A percentile compares a stretch with the other conserved stretches of the same genome.
phyloP scores from a whole-genome alignment of 441 rosid genomes.

The Pelargonium myrrhifolium region DNA sequence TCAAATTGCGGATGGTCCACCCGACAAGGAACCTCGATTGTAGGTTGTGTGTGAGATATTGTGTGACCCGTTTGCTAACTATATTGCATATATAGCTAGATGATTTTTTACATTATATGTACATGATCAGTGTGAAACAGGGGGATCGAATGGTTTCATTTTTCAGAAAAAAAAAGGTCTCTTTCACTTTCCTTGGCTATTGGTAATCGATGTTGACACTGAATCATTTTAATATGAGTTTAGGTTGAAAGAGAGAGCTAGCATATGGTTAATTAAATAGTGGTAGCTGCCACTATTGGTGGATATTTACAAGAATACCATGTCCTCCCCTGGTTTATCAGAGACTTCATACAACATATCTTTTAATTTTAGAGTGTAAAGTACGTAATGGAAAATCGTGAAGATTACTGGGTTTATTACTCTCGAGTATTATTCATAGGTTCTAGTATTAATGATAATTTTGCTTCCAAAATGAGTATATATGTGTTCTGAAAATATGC shows the following conservation, averaged over 20 bases:
- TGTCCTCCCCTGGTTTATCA: background rate
- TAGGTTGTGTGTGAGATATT: constrained; percentile 17
- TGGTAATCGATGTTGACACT: constrained; percentile 37
- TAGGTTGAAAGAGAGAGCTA: constrained; percentile 26
- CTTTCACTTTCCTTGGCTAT: constrained; percentile 28
- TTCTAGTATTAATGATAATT: too few relatives aligned
- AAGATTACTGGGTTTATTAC: too few relatives aligned
- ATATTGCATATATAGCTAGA: constrained; percentile 13
- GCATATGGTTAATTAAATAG: background rate
- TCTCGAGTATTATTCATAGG: too few relatives aligned
- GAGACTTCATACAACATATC: too few relatives aligned
- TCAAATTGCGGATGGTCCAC: constrained; percentile 29
- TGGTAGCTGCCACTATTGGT: background rate
- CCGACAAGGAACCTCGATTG: constrained; percentile 37
- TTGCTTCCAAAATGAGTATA: too few relatives aligned
- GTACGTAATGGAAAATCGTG: too few relatives aligned
- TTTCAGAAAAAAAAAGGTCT: constrained; percentile 17
- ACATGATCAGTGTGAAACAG: constrained; percentile 12
- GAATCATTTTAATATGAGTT: constrained; percentile 23
- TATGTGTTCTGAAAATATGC: too few relatives aligned
- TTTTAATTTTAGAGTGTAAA: too few relatives aligned
- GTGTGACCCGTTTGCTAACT: constrained; percentile 30
- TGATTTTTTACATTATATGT: constrained; percentile 10
- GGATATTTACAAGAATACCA: background rate
- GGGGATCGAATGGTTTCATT: constrained; percentile 18